A percentile compares a stretch with the other conserved stretches of the same genome.
Evolutionary conservation across 176 grass and related monocot species (phyloP).

Genomic region (Eremochloa ophiuroides): DNA sequence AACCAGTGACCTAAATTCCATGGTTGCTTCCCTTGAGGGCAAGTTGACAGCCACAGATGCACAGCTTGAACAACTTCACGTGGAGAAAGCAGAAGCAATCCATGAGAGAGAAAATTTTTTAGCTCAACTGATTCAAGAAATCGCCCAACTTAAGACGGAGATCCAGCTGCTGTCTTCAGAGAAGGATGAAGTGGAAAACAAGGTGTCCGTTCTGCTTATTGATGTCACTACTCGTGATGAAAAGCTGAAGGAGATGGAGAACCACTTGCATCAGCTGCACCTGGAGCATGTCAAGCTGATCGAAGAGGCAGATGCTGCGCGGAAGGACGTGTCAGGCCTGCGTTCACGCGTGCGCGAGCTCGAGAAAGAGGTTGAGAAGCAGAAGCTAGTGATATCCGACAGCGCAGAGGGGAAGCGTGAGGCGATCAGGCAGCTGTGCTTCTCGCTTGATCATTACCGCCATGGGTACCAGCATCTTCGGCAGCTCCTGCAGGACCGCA

Average conservation of each 20-base stretch:
- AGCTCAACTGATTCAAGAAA: constrained; percentile 45
- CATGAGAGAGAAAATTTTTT: constrained; percentile 39
- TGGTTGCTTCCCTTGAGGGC: constrained; percentile 20
- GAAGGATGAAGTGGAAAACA: constrained; percentile 40
- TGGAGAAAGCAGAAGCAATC: constrained; percentile 30
- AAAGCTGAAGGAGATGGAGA: constrained; percentile 40
- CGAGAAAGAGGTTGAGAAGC: constrained; percentile 62
- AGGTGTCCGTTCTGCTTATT: constrained; percentile 15
- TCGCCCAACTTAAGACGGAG: constrained; percentile 29
- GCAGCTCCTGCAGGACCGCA: constrained; percentile 67
- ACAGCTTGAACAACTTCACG: constrained; percentile 36
- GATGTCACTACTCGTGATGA: constrained; percentile 44
- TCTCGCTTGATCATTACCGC: constrained; percentile 92
- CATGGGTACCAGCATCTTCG: constrained; percentile 69
- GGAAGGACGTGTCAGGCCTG: constrained; percentile 1
- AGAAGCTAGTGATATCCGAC: constrained; percentile 56
- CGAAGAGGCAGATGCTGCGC: constrained; percentile 32
- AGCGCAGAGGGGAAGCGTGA: constrained; percentile 80
- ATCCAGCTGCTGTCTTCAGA: constrained; percentile 43
- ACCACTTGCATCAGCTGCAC: constrained; percentile 61
- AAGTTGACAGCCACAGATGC: constrained; percentile 36
- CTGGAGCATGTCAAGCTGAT: constrained; percentile 70
- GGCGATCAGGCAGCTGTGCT: constrained; percentile 93
- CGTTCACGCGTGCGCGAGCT: constrained; percentile 44
- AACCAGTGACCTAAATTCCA: background rate